Percentiles rank a stretch among this genome's conserved stretches.
These are phyloP conservation scores for Naganishia friedmannii DNA, from an alignment of 768 basidiomycete species.

Conservation along the genomic window DNA sequence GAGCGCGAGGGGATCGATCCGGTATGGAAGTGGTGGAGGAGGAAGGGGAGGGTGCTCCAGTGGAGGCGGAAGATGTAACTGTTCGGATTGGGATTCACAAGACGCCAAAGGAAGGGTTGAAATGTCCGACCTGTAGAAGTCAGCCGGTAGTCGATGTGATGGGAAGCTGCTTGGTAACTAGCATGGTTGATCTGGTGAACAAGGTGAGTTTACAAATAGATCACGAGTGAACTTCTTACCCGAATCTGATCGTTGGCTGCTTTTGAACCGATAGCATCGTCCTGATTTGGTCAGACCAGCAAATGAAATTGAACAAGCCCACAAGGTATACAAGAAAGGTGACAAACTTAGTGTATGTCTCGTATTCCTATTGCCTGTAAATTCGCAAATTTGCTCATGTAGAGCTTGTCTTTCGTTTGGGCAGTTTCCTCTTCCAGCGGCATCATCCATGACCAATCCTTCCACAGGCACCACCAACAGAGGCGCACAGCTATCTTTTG, in stretches of 20 bases:
- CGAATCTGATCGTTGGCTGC: not conserved
- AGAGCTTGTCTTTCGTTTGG: not conserved
- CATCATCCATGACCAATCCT: not conserved
- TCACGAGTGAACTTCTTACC: not conserved
- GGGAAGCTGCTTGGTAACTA: conserved; percentile 16
- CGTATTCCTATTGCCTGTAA: too few species aligned
- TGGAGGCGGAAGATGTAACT: not conserved
- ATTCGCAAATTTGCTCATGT: not conserved
- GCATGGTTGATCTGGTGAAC: conserved; percentile 22
- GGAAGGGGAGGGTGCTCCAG: too few species aligned
- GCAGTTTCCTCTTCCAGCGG: conserved; percentile 7
- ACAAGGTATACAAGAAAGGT: conserved; percentile 19
- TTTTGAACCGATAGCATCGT: conserved; percentile 16
- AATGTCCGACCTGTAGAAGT: conserved; percentile 27
- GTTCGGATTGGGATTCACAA: conserved; percentile 18
- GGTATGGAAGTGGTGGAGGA: not conserved
- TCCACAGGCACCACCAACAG: not conserved
- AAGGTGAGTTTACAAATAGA: conserved; percentile 11
- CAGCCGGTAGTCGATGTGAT: conserved; percentile 14
- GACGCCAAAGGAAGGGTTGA: conserved; percentile 28
- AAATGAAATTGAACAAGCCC: conserved; percentile 11
- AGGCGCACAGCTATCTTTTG: not conserved
- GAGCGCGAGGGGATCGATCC: not conserved
- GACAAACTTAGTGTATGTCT: conserved; percentile 24
- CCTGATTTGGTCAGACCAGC: conserved; percentile 19